Base-by-base conservation (phyloP, 1,284 basidiomycete genomes). In the Phellopilus nigrolimitatus region DNA sequence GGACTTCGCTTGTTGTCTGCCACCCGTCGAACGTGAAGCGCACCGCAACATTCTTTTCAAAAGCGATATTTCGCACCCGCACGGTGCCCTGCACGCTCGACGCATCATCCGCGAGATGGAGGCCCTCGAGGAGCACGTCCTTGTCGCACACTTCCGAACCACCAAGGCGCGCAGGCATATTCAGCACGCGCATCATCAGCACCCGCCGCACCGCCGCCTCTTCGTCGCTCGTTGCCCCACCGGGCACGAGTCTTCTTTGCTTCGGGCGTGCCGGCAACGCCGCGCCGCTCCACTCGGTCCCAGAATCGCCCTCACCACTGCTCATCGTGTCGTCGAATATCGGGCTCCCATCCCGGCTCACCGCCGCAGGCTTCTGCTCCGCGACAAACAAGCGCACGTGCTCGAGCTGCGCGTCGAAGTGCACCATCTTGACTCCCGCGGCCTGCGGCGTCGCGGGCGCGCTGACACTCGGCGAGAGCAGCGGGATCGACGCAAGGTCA, bases 1-100 rank as follows among this genome's bases (percentile, higher is more conserved):
- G 82, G 41, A 97, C 90, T 69, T 98, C 95, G 65, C 87, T 92
- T 53, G 91, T 95, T 31, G 95, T 98, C 68, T 93, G 90, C 95
- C 95, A 98, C 62, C 76, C 78, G 66, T 98, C 95, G 59, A 95
- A 79, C 1, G 95, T 97, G 69, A 97, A 98, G 34, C 95, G 83
- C 19, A 92, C 82, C 7, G 84, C 88, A 51, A 97, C 78, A 76
- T 82, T 84, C 71, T 97, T 97, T 61, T 90, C 78, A 69, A 84
- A 97, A 2, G 91, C 81, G 41, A 97, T 64, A 66, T 97, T 97
- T 60, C 83, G 79, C 54, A 95, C 90, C 43, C 84, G 80, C 30
- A 94, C 79, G 33, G 75, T 74, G 17, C 95, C 95, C 25, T 78
- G 70, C 46, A 87, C 75, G 46, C 65, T 69, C 25, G 70, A 66